Percentiles rank a stretch among this genome's conserved stretches.
phyloP scores from a whole-genome alignment of 2,329 filamentous ascomycete species.

The Hypoxylon sp. region DNA sequence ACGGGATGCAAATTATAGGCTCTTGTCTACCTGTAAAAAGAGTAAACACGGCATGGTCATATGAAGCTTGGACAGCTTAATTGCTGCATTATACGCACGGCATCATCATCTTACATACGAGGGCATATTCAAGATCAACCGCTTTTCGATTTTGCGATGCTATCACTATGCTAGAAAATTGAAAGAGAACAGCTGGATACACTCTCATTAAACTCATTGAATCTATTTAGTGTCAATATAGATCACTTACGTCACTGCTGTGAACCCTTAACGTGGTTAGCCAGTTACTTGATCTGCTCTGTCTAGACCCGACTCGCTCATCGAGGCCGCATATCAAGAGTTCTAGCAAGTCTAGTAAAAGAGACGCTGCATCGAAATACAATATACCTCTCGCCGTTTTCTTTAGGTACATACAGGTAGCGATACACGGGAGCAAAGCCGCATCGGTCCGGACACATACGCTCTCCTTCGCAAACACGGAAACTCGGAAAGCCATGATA shows the following conservation, averaged over 20 bases:
- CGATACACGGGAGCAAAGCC: background rate
- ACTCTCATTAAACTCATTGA: background rate
- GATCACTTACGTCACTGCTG: conserved; percentile 6
- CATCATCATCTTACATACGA: background rate
- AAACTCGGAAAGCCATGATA: background rate
- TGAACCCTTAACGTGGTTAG: background rate
- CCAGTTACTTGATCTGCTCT: background rate
- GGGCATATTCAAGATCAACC: background rate
- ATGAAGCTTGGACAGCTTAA: background rate
- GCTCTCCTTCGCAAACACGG: background rate
- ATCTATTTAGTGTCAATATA: background rate
- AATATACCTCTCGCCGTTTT: background rate
- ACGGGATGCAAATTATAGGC: background rate
- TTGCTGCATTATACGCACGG: background rate
- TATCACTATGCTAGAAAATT: background rate
- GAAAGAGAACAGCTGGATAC: background rate
- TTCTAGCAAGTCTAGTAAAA: background rate
- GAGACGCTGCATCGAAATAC: background rate
- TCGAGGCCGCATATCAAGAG: background rate
- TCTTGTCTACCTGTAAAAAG: background rate
- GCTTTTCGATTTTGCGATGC: background rate
- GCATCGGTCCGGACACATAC: too few relatives aligned
- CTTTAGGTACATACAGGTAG: background rate
- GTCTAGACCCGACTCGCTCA: background rate
- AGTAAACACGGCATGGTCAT: background rate